These are phyloP conservation scores for Lithohypha guttulata DNA, from an alignment of 2,329 filamentous ascomycete genomes.

Conservation along the genomic window DNA sequence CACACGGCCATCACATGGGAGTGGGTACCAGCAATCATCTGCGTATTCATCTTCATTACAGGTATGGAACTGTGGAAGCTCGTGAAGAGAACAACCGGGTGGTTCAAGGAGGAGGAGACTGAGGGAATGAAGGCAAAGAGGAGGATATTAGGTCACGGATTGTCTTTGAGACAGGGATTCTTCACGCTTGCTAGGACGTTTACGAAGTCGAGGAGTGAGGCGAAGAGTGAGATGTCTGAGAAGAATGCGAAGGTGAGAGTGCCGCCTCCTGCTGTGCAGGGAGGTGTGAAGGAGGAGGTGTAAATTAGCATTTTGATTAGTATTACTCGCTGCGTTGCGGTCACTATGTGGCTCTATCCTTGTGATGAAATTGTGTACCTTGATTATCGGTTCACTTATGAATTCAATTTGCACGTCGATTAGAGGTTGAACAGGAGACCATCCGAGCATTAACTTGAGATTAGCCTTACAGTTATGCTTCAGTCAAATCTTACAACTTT, in stretches of 20 bases:
- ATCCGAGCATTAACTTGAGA: too few species aligned
- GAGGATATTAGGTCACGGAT: constrained; percentile 15
- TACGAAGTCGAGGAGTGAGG: constrained; percentile 22
- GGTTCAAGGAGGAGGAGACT: constrained; percentile 25
- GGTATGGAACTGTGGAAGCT: constrained; percentile 58
- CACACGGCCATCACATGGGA: constrained; percentile 57
- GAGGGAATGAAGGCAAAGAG: constrained; percentile 23
- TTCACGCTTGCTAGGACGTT: constrained; percentile 25
- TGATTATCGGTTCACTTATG: too few species aligned
- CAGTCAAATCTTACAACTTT: too few species aligned
- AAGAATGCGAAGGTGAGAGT: not conserved
- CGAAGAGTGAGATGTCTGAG: constrained; percentile 14
- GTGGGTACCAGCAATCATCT: constrained; percentile 56
- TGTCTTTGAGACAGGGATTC: constrained; percentile 26
- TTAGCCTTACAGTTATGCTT: too few species aligned
- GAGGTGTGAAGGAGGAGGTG: constrained; percentile 1
- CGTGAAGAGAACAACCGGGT: constrained; percentile 40
- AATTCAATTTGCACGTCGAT: too few species aligned
- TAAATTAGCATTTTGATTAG: too few species aligned
- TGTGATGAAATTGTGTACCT: too few species aligned
- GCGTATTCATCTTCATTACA: constrained; percentile 47
- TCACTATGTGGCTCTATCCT: too few species aligned
- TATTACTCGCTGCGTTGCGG: too few species aligned
- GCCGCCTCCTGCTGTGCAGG: not conserved
- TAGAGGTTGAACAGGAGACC: too few species aligned